A percentile compares a stretch with the other conserved stretches of the same genome.
Conservation (phyloP, 441 rosid genomes). For the Geranium incanum region DNA sequence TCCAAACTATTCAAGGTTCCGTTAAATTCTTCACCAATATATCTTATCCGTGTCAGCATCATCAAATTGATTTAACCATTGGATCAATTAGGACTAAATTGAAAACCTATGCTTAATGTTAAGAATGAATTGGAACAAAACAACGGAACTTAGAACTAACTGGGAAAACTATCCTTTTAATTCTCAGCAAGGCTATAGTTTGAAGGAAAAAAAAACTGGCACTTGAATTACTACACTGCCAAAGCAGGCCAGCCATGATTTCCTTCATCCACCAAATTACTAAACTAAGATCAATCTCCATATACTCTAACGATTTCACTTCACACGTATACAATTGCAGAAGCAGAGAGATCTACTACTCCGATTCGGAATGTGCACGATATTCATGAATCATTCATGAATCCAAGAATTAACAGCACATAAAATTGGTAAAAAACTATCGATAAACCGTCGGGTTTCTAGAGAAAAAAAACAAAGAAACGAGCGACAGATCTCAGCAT, state of each 20-base stretch:
- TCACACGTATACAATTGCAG: not conserved
- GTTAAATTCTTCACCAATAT: too few relatives aligned
- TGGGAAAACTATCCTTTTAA: too few relatives aligned
- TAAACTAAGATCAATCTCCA: not conserved
- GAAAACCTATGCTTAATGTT: too few relatives aligned
- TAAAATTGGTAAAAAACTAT: not conserved
- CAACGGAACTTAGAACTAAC: too few relatives aligned
- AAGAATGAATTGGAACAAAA: too few relatives aligned
- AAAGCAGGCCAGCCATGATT: not conserved
- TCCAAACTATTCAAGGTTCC: too few relatives aligned
- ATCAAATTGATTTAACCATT: too few relatives aligned
- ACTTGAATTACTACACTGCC: not conserved
- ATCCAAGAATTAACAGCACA: not conserved
- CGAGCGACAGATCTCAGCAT: not conserved
- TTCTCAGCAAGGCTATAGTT: not conserved
- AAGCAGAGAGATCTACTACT: not conserved
- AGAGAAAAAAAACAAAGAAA: not conserved
- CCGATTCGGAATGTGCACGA: not conserved
- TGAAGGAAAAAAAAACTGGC: not conserved
- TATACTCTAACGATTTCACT: not conserved
- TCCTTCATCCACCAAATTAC: not conserved
- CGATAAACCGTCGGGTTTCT: not conserved
- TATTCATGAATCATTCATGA: not conserved
- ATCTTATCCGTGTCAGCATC: too few relatives aligned
- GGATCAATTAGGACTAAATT: too few relatives aligned